Evolutionary conservation across 371 early-diverging fungal species (phyloP).

Genomic region (Mortierella sp.): DNA sequence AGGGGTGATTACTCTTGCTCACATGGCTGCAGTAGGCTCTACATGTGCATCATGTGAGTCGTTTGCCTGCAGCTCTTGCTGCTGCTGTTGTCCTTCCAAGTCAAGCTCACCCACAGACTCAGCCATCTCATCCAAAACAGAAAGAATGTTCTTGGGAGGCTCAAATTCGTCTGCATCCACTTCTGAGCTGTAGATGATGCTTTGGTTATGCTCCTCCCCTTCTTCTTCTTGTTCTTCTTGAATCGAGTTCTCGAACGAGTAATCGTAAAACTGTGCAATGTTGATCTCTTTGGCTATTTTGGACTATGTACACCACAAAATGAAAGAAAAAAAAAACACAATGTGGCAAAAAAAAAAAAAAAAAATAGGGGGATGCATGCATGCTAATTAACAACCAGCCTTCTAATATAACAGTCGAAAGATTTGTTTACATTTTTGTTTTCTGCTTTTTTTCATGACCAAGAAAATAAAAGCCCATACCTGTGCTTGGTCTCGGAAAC

Average conservation of each 20-base stretch:
- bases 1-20: neutral
- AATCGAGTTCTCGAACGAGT: conserved; percentile 28
- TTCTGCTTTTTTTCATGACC: neutral
- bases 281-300: conserved; percentile 54
- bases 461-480: conserved; percentile 11
- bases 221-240: conserved; percentile 11
- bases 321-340: neutral
- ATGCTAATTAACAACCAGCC: neutral
- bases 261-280: conserved; percentile 37
- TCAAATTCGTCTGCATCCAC: conserved; percentile 27
- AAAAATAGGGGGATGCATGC: neutral
- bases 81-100: conserved; percentile 19
- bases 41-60: neutral
- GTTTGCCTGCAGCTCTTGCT: conserved; percentile 6
- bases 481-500: conserved; percentile 47
- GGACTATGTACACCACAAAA: conserved; percentile 23
- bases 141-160: conserved; percentile 44
- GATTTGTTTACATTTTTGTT: neutral
- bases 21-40: conserved; percentile 10
- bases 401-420: neutral
- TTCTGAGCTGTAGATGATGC: conserved; percentile 19
- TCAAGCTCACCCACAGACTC: conserved; percentile 29
- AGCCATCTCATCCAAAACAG: conserved; percentile 36
- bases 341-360: neutral
- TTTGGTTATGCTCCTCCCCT: conserved; percentile 3